Conservation (phyloP, 1,284 basidiomycete genomes). For the Cryptococcus sp. region DNA sequence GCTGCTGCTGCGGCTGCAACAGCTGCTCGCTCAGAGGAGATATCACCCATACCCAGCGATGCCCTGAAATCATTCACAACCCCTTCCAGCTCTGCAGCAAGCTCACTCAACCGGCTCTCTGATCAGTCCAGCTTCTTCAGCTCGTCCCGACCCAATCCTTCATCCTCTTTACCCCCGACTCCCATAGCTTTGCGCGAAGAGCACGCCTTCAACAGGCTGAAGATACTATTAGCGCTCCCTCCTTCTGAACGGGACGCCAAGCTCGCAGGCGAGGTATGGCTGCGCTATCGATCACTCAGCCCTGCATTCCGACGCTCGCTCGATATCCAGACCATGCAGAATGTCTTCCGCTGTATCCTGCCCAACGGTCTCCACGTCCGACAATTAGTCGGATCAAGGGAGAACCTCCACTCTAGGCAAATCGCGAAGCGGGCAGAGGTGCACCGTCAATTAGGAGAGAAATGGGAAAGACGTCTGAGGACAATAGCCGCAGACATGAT, state of each 20-base stretch:
- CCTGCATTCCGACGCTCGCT: conserved; percentile 11
- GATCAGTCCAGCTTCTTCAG: too few species aligned
- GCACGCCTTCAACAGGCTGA: neutral
- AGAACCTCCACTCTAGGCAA: neutral
- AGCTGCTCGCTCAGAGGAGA: too few species aligned
- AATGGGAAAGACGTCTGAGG: conserved; percentile 18
- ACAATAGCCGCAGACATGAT: conserved; percentile 17
- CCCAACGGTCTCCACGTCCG: conserved; percentile 8
- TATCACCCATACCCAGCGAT: too few species aligned
- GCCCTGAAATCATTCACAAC: too few species aligned
- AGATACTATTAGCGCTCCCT: conserved; percentile 4
- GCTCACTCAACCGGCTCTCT: too few species aligned
- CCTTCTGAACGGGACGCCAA: conserved; percentile 1
- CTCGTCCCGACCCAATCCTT: neutral
- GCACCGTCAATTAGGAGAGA: conserved; percentile 5
- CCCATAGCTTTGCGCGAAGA: neutral
- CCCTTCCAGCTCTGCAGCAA: too few species aligned
- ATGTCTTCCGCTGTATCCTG: conserved; percentile 12
- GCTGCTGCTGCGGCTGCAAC: too few species aligned
- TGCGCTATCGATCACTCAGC: conserved; percentile 7
- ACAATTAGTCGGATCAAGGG: neutral
- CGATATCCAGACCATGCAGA: conserved; percentile 11
- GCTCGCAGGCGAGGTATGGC: conserved; percentile 10
- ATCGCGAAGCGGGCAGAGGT: neutral
- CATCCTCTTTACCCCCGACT: neutral